These are phyloP conservation scores for Fusarium sp. DNA, from an alignment of 2,329 filamentous ascomycete genomes.

Conservation along the genomic window DNA sequence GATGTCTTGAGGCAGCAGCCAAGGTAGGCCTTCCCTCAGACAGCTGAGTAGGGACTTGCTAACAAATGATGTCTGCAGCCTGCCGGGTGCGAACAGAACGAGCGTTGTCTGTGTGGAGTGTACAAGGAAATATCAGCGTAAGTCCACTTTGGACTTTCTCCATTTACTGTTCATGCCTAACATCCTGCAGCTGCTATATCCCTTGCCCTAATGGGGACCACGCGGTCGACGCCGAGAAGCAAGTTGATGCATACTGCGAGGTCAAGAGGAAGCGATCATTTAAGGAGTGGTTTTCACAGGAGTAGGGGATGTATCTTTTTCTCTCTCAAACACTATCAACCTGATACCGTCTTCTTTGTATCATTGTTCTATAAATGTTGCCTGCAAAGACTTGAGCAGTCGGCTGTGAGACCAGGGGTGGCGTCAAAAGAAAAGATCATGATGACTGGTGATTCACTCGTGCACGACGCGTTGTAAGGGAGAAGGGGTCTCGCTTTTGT, in stretches of 20 bases:
- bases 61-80: neutral
- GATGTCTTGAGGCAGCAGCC: conserved; percentile 19
- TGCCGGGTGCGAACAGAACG: neutral
- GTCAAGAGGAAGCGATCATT: neutral
- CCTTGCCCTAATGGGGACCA: conserved; percentile 5
- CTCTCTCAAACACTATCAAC: neutral
- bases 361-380: neutral
- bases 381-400: neutral
- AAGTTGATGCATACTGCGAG: conserved; percentile 19
- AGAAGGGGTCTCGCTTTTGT: neutral
- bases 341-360: neutral
- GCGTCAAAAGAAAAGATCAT: neutral
- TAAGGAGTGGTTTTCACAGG: neutral
- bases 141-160: neutral
- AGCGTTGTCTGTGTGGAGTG: conserved; percentile 23
- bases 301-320: no score
- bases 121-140: conserved; percentile 21
- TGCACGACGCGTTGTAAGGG: neutral
- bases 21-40: neutral
- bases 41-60: accelerated
- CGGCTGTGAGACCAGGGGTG: neutral
- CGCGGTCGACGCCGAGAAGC: neutral
- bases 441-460: neutral
- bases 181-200: conserved; percentile 7
- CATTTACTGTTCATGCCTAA: neutral